Conservation (phyloP, 1,284 basidiomycete species). For the Omphalotus olearius region DNA sequence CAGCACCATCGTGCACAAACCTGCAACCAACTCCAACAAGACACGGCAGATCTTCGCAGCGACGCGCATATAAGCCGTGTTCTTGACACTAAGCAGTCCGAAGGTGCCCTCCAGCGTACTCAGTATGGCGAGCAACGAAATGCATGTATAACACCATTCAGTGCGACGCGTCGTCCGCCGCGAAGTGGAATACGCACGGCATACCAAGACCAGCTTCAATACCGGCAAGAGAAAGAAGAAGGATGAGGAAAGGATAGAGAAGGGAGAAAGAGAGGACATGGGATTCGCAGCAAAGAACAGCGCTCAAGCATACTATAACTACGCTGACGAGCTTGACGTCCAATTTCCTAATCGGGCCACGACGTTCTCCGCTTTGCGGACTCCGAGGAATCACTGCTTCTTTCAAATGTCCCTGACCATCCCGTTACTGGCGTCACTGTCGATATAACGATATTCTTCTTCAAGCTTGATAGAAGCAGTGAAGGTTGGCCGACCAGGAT, state of each 20-base stretch:
- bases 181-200: not conserved
- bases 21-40: not conserved
- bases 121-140: not conserved
- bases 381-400: too few species aligned
- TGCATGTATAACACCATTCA: not conserved
- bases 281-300: too few species aligned
- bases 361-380: too few species aligned
- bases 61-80: not conserved
- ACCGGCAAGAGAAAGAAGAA: conserved; percentile 4
- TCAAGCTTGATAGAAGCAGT: too few species aligned
- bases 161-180: not conserved
- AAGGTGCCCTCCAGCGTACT: not conserved
- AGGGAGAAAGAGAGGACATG: not conserved
- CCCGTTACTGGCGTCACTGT: too few species aligned
- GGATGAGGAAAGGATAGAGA: conserved; percentile 1
- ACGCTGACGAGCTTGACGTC: too few species aligned
- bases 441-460: too few species aligned
- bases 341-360: too few species aligned
- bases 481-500: too few species aligned
- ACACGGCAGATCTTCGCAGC: not conserved
- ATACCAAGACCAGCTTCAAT: not conserved
- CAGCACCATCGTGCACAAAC: not conserved
- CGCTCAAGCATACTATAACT: too few species aligned
- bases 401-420: too few species aligned
- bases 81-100: not conserved